These are phyloP conservation scores for Acorus calamus DNA, from an alignment of 106 monocot genomes.

Conservation along the genomic window DNA sequence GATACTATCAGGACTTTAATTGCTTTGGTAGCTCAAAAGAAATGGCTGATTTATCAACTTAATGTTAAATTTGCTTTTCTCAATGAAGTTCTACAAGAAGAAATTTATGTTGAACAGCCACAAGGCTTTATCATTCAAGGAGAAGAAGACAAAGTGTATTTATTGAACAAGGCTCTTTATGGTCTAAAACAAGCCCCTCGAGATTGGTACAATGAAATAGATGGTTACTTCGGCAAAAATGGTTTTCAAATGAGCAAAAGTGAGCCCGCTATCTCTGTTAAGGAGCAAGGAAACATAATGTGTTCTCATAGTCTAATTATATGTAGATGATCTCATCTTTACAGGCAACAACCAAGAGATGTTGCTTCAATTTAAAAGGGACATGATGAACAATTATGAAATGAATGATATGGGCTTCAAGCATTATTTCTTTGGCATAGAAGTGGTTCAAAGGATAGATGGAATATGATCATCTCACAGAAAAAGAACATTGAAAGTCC, in stretches of 20 bases:
- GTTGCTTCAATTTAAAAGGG: constrained; percentile 8
- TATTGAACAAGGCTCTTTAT: constrained; percentile 4
- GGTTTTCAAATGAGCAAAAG: constrained; percentile 1
- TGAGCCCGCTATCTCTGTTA: constrained; percentile 11
- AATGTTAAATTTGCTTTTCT: constrained; percentile 12
- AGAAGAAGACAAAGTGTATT: constrained; percentile 8
- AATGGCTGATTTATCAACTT: too few species aligned
- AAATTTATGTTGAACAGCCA: too few species aligned
- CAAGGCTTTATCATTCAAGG: constrained; percentile 2
- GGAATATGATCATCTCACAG: too few species aligned
- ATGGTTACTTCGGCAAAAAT: constrained; percentile 2
- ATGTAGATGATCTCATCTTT: constrained; percentile 21
- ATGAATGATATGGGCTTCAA: constrained; percentile 14
- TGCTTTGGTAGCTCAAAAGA: too few species aligned
- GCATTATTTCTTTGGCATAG: constrained; percentile 17
- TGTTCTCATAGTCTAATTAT: constrained; percentile 3
- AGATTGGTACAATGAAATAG: constrained; percentile 12
- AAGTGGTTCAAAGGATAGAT: constrained; percentile 1
- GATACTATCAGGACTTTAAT: too few species aligned
- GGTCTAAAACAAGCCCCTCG: constrained; percentile 7
- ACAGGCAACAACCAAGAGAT: constrained; percentile 1
- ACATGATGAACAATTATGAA: constrained; percentile 13
- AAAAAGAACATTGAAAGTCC: constrained; percentile 9
- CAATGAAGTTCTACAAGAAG: constrained; percentile 5
- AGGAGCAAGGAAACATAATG: neutral